Evolutionary conservation across 768 basidiomycete genomes (phyloP), one percentile per base, ranked within the genome.

Genomic region (Leccinum olivaceopallidum): DNA sequence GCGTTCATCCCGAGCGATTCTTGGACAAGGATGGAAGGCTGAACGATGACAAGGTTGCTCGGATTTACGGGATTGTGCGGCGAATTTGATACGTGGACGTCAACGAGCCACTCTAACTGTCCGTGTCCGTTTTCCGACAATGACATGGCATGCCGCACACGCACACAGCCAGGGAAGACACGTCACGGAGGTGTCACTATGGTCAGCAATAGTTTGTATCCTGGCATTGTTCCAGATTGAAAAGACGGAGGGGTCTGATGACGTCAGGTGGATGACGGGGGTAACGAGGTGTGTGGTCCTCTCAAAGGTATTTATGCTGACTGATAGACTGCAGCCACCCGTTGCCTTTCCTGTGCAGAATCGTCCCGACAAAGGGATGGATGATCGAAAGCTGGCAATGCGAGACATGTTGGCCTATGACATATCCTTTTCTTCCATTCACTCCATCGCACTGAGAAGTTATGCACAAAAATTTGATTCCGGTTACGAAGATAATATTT

Each of bases 241-340:
- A 30, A 30, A 30, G 30, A 30, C 30, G 30, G 30, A 30, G 30
- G 34, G 62, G 1, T 58, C 61, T 24, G 62, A 64, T 4, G 51
- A 70, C 2, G 37, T 22, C 6, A 52, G 61, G n/a, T 69, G 67
- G 67, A 52, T 26, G 30, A 62, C 39, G 24, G 69, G 28, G 9
- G 30, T 30, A 9, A 30, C 30, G 30, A 30, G 30, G 30, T 30
- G 30, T 9, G 30, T 30, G 30, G 30, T 30, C 30, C 30, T 30
- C 30, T 30, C 30, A 30, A 30, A 30, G 30, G 30, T 30, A 30
- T 9, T 30, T 9, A 3, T 30, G 30, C 30, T 30, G 30, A 30
- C 30, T 30, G 30, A 30, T 30, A 9, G 9, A 0, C 30, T 30
- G 30, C 16, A 65, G 61, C 9, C 60, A 62, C 39, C 68, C 68